phyloP scores from a whole-genome alignment of 441 rosid species.

The Pelargonium fulgidum region DNA sequence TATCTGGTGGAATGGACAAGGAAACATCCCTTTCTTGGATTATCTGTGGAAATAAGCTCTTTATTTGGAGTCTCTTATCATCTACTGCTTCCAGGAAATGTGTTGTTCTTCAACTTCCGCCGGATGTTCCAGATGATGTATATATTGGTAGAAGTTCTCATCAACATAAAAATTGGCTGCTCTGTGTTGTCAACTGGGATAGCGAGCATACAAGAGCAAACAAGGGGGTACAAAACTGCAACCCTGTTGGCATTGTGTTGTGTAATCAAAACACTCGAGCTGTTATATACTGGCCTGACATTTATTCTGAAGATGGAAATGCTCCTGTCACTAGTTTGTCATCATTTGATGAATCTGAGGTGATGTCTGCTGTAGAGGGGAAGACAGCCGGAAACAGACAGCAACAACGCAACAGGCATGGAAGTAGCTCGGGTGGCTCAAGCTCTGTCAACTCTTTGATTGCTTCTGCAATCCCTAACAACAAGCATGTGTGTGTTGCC shows the following conservation, averaged over 20 bases:
- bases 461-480: conserved; percentile 37
- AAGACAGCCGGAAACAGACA: conserved; percentile 31
- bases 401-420: conserved; percentile 26
- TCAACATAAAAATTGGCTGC: conserved; percentile 48
- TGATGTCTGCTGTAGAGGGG: conserved; percentile 32
- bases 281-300: conserved; percentile 70
- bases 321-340: conserved; percentile 37
- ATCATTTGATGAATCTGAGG: conserved; percentile 38
- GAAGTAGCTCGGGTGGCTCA: conserved; percentile 32
- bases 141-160: conserved; percentile 28
- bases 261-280: conserved; percentile 55
- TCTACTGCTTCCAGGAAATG: conserved; percentile 47
- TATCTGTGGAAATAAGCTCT: conserved; percentile 53
- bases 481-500: conserved; percentile 51
- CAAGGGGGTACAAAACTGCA: conserved; percentile 30
- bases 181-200: conserved; percentile 65
- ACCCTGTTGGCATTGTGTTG: conserved; percentile 52
- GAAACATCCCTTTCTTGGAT: conserved; percentile 74
- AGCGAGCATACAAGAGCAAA: conserved; percentile 24
- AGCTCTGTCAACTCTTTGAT: conserved; percentile 60
- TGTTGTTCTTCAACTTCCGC: conserved; percentile 58
- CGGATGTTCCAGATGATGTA: conserved; percentile 27
- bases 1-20: conserved; percentile 82
- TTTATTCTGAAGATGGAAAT: conserved; percentile 40
- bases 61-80: conserved; percentile 68